These are phyloP conservation scores for Eucalyptus urophylla DNA, from an alignment of 345 rosid species.

Conservation along the genomic window DNA sequence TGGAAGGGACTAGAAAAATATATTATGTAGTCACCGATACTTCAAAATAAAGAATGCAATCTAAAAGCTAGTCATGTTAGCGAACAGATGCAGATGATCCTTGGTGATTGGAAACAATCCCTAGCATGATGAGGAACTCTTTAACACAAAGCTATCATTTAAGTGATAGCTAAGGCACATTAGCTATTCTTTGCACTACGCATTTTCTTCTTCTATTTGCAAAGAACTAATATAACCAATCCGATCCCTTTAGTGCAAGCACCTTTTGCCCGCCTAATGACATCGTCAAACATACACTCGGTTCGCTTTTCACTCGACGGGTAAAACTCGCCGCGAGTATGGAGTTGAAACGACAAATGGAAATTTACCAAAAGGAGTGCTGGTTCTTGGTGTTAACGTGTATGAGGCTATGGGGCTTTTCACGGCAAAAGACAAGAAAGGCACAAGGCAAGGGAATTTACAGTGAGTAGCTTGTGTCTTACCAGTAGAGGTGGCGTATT, in stretches of 20 bases:
- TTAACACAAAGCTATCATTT: background rate
- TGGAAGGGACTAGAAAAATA: background rate
- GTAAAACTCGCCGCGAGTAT: background rate
- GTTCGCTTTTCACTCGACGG: background rate
- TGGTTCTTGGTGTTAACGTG: background rate
- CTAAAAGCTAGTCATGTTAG: rapidly evolving
- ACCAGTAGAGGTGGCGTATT: background rate
- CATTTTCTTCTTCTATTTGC: background rate
- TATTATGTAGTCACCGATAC: rapidly evolving
- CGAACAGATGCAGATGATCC: no score
- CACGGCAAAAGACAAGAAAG: background rate
- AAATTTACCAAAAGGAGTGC: background rate
- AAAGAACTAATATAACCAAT: background rate
- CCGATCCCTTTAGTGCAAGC: background rate
- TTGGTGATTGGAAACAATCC: rapidly evolving
- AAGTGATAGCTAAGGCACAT: background rate
- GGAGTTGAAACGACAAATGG: background rate
- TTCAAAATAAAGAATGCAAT: no score
- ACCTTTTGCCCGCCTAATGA: background rate
- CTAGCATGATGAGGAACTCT: background rate
- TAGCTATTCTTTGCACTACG: background rate
- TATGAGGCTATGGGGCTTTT: background rate
- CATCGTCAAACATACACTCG: background rate
- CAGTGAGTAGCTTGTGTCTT: background rate
- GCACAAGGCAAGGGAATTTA: background rate